Conservation (phyloP, 768 basidiomycete genomes). For the Gloeostereum incarnatum region DNA sequence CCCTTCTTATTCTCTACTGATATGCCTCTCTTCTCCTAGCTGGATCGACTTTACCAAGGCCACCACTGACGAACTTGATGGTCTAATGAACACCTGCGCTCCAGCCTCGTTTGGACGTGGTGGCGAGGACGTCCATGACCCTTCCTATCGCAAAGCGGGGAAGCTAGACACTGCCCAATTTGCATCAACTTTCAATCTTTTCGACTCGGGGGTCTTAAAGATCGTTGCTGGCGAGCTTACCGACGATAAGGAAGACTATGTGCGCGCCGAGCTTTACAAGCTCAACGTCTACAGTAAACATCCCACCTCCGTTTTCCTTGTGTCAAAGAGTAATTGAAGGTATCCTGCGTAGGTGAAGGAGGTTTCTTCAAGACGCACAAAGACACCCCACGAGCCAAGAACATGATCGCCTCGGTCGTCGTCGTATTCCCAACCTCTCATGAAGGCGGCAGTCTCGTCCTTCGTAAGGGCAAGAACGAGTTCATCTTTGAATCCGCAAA, state of each 20-base stretch:
- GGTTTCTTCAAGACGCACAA: conserved; percentile 30
- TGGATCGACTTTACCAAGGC: not conserved
- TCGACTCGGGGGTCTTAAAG: not conserved
- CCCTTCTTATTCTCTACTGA: not conserved
- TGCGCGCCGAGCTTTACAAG: conserved; percentile 21
- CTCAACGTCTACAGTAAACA: conserved; percentile 28
- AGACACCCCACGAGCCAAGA: conserved; percentile 23
- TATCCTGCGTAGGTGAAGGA: conserved; percentile 12
- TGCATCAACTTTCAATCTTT: conserved; percentile 4
- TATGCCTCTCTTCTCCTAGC: not conserved
- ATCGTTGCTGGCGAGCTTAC: not conserved
- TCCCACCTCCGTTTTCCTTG: not conserved
- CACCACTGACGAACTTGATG: not conserved
- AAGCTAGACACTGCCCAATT: conserved; percentile 16
- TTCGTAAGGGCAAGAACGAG: conserved; percentile 14
- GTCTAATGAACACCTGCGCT: conserved; percentile 11
- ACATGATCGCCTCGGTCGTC: conserved; percentile 32
- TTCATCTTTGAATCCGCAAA: conserved; percentile 20
- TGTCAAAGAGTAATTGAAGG: not conserved
- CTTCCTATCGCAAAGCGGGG: conserved; percentile 21
- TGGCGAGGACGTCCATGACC: conserved; percentile 19
- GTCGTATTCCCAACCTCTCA: conserved; percentile 25
- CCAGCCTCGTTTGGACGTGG: conserved; percentile 19
- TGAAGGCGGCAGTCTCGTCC: conserved; percentile 22
- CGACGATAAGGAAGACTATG: not conserved